Evolutionary conservation across 2,329 filamentous ascomycete genomes (phyloP), one percentile per base, ranked within the genome.

Genomic region (Zasmidium angulare): DNA sequence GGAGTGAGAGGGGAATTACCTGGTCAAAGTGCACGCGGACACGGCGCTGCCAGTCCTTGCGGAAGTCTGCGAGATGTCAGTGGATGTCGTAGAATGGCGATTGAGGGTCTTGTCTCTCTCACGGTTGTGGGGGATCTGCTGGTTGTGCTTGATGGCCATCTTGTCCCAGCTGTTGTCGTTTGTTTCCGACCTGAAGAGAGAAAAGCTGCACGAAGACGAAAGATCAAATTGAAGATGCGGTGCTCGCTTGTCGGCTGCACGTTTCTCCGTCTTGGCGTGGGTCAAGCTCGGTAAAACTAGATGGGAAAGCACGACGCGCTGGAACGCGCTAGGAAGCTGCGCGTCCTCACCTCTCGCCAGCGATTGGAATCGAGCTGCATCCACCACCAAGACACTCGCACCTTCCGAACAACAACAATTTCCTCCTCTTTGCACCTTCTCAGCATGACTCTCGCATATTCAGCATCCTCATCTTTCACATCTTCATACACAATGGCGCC

Each of bases 1-100:
- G 63, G 62, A 62, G 60, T 75, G 77, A 80, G 75, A 79, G 78
- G 81, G 81, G 78, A 81, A 76, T 83, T 93, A 96, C 93, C 92
- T 98, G 95, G 86, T 99, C 92, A 85, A 99, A 99, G 87, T 99
- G 95, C 82, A 91, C 90, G 84, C 92, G 91, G 79, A 99, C 95
- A 84, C 93, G 91, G 84, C 92, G 91, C 84, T 98, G 93, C 95
- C 95, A 99, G 87, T 99, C 93, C 91, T 96, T 97, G 84, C 91
- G 93, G 91, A 96, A 96, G 81, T 97, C 90, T 95, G 76, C 66
- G 69, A 58, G 26, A 47, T 46, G 53, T 64, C 53, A 64, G 62
- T 54, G 24, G 21, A 58, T 21, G 19, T 52, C 53, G 57, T 40
- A 26, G 50, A 10, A 23, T n/a, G 24, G n/a, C n/a, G 50, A 52